Evolutionary conservation across 331 rosid species (phyloP).

Genomic region (Pyrus hybrid): DNA sequence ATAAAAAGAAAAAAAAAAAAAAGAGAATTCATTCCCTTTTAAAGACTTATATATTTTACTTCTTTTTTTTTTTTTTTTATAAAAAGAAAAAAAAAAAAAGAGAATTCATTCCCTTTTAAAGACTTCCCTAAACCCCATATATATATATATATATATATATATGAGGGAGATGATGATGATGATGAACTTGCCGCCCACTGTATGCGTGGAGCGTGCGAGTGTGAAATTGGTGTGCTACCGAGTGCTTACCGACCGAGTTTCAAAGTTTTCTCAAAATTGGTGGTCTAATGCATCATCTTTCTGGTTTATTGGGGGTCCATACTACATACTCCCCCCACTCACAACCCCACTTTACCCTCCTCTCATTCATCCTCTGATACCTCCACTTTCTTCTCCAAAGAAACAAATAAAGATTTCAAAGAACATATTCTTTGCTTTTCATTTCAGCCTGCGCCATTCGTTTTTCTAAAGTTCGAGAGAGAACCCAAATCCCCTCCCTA

Average conservation of each 20-base stretch:
- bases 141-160: too few relatives aligned
- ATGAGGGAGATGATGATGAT: background rate
- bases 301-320: background rate
- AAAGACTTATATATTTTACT: too few relatives aligned
- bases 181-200: background rate
- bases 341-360: background rate
- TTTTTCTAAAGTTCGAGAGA: background rate
- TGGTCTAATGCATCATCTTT: background rate
- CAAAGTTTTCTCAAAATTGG: background rate
- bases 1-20: too few relatives aligned
- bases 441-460: background rate
- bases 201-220: background rate
- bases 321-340: constrained; percentile 1
- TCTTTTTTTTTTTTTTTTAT: too few relatives aligned
- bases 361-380: background rate
- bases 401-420: background rate
- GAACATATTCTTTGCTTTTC: constrained; percentile 14
- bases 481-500: constrained; percentile 7
- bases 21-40: too few relatives aligned
- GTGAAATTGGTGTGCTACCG: background rate
- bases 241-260: background rate
- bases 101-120: too few relatives aligned
- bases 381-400: constrained; percentile 6
- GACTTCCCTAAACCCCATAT: too few relatives aligned
- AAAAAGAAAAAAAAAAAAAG: too few relatives aligned